Evolutionary conservation across 345 rosid species (phyloP), one percentile per base, ranked within the genome.

Genomic region (Eucalyptus leucophloia): DNA sequence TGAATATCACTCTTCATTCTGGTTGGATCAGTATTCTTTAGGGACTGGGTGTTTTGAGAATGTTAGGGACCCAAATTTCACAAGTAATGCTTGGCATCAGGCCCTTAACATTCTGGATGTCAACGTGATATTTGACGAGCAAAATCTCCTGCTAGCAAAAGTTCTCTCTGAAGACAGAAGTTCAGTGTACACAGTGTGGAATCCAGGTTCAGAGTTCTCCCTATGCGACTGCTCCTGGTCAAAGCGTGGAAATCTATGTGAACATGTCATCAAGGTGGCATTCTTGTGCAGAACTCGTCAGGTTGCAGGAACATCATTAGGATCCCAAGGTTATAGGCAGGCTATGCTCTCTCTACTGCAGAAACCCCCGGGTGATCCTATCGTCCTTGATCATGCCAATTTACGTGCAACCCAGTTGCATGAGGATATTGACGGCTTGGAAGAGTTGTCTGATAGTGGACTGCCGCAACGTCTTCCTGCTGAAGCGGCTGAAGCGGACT

Each of bases 161-260:
- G 94, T 93, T 49, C 90, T 93, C 85, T 93, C 95, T 8, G 93
- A 93, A 13, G 92, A 94, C 88, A 91, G 93, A 89, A 92, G 87
- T 89, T 49, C 89, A 88, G 92, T 90, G 19, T 92, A 92, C 88
- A 87, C 91, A 49, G 86, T 93, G 87, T 92, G 94, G 95, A 94
- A 91, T 90, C 96, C 95, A 89, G 96, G 95, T 82, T 92, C 96
- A 9, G 96, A 94, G 88, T 94, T 94, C 88, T 89, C 96, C 21
- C 67, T 91, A 86, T 94, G 96, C 60, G 93, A 93, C 86, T 94
- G 96, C 67, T 72, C 88, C 72, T 91, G 93, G 92, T 92, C 95
- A 47, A 90, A 91, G 86, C 87, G 23, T n/a, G 96, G 95, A 89
- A 94, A 94, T 91, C 89, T 93, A 44, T 94, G 95, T 80, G 89